Evolutionary conservation across 345 rosid species (phyloP), one percentile per base, ranked within the genome.

Genomic region (Erucastrum elatum): DNA sequence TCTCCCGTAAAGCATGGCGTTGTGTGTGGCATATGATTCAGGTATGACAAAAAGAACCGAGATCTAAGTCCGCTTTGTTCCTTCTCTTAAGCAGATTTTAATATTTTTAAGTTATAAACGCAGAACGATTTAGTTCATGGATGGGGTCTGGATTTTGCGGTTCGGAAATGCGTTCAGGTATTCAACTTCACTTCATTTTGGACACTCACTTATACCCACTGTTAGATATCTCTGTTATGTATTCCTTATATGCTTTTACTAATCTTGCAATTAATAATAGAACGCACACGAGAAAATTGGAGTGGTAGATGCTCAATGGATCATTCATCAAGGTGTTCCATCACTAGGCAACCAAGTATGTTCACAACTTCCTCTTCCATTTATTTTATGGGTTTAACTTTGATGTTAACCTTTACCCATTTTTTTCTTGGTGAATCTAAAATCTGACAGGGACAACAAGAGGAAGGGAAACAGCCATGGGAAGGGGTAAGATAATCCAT

Each of bases 1-100:
- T 95, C 82, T 93, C 98, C 75, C 93, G 88, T 34, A 84, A 87
- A 44, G 98, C 98, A 55, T 95, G 99, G 98, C 94, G 93, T 3
- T 93, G 99, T 80, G 96, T 89, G 67, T 95, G 99, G 99, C 80
- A 95, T 78, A 89, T 95, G 98, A 85, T 95, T 87, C 99, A 93
- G 96, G 99, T 84, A 66, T 44, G 61, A 10, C 25, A 51, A 31
- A 30, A 10, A 58, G 33, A 44, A 44, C 51, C 51, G 2, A 44
- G 5, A 2, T 33, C 9, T 2, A 25, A 11, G 35, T 81, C 17
- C 1, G 13, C 56, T 30, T 13, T 30, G 64, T 35, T 29, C 21
- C 21, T 26, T 9, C 31, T 6, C n/a, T 31, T 44, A 0, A 30
- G 9, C 26, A 70, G 17, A 41, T 64, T 59, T 12, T 17, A 35